Conservation (phyloP, 23 red algal species). For the Agarophyton chilense region DNA sequence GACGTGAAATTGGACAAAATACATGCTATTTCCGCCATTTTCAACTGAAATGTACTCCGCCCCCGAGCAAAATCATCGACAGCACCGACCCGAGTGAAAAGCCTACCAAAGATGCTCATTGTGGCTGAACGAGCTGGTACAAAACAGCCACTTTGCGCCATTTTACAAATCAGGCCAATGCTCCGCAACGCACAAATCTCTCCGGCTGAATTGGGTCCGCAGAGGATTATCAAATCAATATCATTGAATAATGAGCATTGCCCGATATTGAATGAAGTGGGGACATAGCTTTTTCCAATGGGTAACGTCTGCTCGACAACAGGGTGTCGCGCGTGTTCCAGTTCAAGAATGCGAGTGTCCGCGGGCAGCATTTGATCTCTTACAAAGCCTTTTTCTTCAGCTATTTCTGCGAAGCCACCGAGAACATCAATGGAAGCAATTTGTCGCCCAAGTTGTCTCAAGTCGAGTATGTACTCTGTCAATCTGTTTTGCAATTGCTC, state of each 20-base stretch:
- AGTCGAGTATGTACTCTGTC: conserved; percentile 22
- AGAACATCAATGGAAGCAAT: conserved; percentile 93
- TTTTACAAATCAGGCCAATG: conserved; percentile 73
- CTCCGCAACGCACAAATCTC: conserved; percentile 86
- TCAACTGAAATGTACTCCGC: conserved; percentile 92
- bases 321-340: conserved; percentile 73
- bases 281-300: conserved; percentile 71
- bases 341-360: conserved; percentile 37
- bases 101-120: conserved; percentile 69
- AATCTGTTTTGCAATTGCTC: conserved; percentile 43
- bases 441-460: conserved; percentile 38
- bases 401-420: conserved; percentile 78
- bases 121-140: conserved; percentile 74
- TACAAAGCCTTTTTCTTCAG: conserved; percentile 66
- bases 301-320: conserved; percentile 92
- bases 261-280: conserved; percentile 80
- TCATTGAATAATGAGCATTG: background rate
- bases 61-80: conserved; percentile 88
- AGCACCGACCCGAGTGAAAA: conserved; percentile 95
- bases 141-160: conserved; percentile 90
- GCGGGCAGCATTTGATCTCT: conserved; percentile 47
- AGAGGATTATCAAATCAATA: conserved; percentile 45
- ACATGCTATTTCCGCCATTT: conserved; percentile 92
- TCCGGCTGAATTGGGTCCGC: conserved; percentile 74
- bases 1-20: conserved; percentile 75